A percentile compares a stretch with the other conserved stretches of the same genome.
Evolutionary conservation across 1,284 basidiomycete genomes (phyloP).

Genomic region (Ceratobasidium sp.): DNA sequence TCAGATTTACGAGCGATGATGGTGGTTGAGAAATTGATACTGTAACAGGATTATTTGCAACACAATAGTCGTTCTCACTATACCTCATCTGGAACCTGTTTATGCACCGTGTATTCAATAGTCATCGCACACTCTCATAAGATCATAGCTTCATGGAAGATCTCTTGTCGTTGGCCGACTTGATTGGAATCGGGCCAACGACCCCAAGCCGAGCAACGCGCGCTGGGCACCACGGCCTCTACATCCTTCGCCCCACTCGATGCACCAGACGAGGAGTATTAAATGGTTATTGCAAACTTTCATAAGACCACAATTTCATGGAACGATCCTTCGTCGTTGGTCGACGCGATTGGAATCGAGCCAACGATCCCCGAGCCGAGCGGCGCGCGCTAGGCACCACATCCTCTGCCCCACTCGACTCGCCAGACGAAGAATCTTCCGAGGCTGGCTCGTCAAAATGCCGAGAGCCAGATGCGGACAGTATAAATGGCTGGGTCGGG

Average conservation of each 20-base stretch:
- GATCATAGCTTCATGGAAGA: slow-evolving; percentile 31
- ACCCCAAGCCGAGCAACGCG: not conserved
- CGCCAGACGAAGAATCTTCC: slow-evolving; percentile 28
- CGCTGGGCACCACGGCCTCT: not conserved
- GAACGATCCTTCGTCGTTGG: slow-evolving; percentile 27
- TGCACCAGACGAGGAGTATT: slow-evolving; percentile 12
- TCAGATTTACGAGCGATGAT: not conserved
- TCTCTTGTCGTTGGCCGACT: slow-evolving; percentile 12
- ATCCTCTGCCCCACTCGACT: slow-evolving; percentile 2
- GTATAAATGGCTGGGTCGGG: slow-evolving; percentile 64
- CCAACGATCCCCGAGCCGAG: not conserved
- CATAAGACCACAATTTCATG: slow-evolving; percentile 23
- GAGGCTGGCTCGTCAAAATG: slow-evolving; percentile 63
- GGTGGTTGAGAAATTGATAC: no score
- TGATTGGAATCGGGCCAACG: not conserved
- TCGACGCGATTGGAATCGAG: not conserved
- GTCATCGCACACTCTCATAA: not conserved
- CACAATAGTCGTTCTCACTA: no score
- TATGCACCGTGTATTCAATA: no score
- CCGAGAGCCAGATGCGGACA: slow-evolving; percentile 77
- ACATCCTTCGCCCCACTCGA: not conserved
- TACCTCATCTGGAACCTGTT: no score
- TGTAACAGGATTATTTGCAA: no score
- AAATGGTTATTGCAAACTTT: not conserved
- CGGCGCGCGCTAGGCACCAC: not conserved